phyloP scores from a whole-genome alignment of 2,329 filamentous ascomycete species.

The Thermothelomyces thermophilus region DNA sequence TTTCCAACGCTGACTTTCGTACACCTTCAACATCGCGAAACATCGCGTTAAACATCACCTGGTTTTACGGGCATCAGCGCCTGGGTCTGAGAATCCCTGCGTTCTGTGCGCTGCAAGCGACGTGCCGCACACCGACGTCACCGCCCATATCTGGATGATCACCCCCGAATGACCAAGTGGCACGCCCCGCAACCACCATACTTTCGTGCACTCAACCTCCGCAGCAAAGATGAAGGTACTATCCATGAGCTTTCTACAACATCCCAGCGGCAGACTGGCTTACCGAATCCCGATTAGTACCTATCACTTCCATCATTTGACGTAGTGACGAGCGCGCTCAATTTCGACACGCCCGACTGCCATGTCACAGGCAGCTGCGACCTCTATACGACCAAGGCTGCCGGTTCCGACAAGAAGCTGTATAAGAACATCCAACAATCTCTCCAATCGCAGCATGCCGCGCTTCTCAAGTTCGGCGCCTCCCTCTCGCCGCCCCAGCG shows the following conservation, averaged over 20 bases:
- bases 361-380: conserved; percentile 92
- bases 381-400: conserved; percentile 94
- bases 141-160: too few relatives aligned
- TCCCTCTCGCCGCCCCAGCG: conserved; percentile 80
- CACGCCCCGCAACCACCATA: not conserved
- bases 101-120: not conserved
- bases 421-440: conserved; percentile 93
- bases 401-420: conserved; percentile 90
- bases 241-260: not conserved
- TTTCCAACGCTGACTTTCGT: not conserved
- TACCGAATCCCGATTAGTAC: conserved; percentile 55
- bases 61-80: not conserved
- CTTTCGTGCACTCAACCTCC: not conserved
- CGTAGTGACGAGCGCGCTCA: conserved; percentile 83
- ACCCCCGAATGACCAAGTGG: not conserved
- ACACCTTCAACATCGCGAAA: not conserved
- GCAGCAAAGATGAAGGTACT: conserved; percentile 22
- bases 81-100: not conserved
- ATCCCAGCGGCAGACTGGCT: not conserved
- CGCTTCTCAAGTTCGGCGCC: conserved; percentile 76
- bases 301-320: conserved; percentile 87
- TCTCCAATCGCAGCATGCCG: conserved; percentile 85
- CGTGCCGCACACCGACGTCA: conserved; percentile 4
- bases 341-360: conserved; percentile 90
- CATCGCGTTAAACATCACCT: not conserved